Evolutionary conservation across 1,284 basidiomycete species (phyloP).

Genomic region (Entoloma clypeatum): DNA sequence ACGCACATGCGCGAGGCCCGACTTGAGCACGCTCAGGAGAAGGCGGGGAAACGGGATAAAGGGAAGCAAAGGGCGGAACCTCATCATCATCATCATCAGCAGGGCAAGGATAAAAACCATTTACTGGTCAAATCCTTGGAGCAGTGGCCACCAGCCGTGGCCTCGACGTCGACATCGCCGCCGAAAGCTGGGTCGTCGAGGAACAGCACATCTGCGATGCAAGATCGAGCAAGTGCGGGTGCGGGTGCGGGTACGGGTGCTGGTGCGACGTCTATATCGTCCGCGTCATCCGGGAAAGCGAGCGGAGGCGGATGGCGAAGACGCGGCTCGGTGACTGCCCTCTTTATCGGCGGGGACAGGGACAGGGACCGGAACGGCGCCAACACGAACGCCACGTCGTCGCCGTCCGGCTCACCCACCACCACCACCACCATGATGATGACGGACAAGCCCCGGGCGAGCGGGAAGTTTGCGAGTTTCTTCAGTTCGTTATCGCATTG

Average conservation of each 20-base stretch:
- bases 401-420: conserved; percentile 14
- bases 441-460: conserved; percentile 20
- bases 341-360: conserved; percentile 5
- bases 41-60: conserved; percentile 25
- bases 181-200: conserved; percentile 22
- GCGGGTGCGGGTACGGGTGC: no score
- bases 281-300: no score
- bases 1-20: no score
- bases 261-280: no score
- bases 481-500: conserved; percentile 22
- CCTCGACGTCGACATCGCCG: no score
- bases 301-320: no score
- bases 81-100: no score
- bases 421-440: no score
- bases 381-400: conserved; percentile 6
- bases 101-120: no score
- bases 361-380: neutral
- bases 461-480: conserved; percentile 26
- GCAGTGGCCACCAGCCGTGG: no score
- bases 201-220: conserved; percentile 13
- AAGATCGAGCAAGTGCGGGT: conserved; percentile 3
- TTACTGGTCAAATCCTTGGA: no score
- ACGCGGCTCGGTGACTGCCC: conserved; percentile 22
- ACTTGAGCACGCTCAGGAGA: no score
- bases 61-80: conserved; percentile 26